Conservation (phyloP, 2,329 filamentous ascomycete species). For the Gaeumannomyces tritici region DNA sequence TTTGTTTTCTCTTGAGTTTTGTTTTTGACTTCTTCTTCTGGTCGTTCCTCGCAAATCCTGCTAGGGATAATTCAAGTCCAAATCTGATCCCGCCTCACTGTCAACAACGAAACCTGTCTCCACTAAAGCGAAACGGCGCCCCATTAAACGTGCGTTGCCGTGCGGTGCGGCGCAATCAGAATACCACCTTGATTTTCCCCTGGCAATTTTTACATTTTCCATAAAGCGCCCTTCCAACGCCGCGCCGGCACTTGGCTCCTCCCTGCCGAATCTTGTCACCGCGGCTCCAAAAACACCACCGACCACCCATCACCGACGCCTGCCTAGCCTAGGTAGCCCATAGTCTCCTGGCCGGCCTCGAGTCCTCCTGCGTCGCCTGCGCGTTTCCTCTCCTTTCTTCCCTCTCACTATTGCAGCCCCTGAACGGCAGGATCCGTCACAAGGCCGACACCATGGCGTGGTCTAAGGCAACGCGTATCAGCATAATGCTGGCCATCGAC, state of each 20-base stretch:
- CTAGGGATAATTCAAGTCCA: too few species aligned
- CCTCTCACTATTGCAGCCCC: neutral
- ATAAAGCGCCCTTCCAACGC: neutral
- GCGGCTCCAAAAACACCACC: neutral
- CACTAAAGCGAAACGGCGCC: too few species aligned
- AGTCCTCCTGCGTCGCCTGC: neutral
- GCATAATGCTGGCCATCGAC: constrained; percentile 88
- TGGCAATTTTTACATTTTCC: neutral
- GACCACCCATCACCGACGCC: neutral
- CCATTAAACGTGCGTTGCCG: too few species aligned
- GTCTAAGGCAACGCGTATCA: constrained; percentile 87
- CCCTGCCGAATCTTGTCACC: neutral
- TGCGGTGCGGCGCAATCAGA: too few species aligned
- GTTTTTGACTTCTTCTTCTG: neutral
- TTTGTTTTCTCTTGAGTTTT: too few species aligned
- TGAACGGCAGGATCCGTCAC: neutral
- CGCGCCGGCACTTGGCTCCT: neutral
- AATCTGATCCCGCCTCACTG: too few species aligned
- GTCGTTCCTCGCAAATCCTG: neutral
- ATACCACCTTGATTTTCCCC: neutral
- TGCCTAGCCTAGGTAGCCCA: neutral
- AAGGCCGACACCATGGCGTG: constrained; percentile 56
- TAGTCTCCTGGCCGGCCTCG: neutral
- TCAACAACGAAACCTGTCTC: too few species aligned
- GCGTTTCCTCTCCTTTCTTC: neutral